Base-by-base conservation (phyloP, 176 grass and related monocot genomes). In the bread wheat (Triticum aestivum) region DNA sequence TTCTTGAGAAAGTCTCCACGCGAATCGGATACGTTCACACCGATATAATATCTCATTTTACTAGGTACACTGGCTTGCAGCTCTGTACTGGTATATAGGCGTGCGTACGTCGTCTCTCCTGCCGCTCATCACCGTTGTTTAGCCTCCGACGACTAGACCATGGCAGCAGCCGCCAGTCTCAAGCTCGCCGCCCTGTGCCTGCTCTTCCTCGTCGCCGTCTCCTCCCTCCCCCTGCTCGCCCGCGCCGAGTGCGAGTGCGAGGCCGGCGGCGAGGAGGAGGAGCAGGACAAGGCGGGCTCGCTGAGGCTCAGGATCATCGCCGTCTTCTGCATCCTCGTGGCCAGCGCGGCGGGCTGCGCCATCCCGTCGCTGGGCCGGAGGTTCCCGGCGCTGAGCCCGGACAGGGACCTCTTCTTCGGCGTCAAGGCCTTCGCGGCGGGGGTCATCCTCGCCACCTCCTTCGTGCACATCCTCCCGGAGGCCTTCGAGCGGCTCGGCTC, bases 371-470 rank as follows among this genome's bases (percentile, higher is more conserved):
- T 92, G 0, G 88, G 94, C 47, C 76, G 75, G 21, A 69, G 51
- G 86, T 69, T 94, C 69, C 92, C 86, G 32, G 84, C 73, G 0
- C 88, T 94, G 6, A 63, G 80, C 0, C 80, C 92, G 8, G 92
- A 90, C 35, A 89, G 70, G 0, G 83, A 92, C 80, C 35, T 89
- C 51, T 94, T 94, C 88, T 75, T 94, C 94, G 77, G 83, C 9
- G 30, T 97, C 47, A 97, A 97, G 92, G 88, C 90, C 26, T 97
- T 97, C 71, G 92, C 94, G 45, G 88, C 88, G 4, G 92, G 94
- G 12, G 92, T 97, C 87, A 94, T 97, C 67, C 90, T 97, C 11
- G 94, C 92, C 90, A 97, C 92, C 5, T 90, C 72, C 0, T 89
- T 97, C 76, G 89, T 97, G 70, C 94, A 97, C 71, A 92, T 97